Evolutionary conservation across 1,139 yeast species (phyloP), one percentile per base, ranked within the genome.

Genomic region (Pichia sp.): DNA sequence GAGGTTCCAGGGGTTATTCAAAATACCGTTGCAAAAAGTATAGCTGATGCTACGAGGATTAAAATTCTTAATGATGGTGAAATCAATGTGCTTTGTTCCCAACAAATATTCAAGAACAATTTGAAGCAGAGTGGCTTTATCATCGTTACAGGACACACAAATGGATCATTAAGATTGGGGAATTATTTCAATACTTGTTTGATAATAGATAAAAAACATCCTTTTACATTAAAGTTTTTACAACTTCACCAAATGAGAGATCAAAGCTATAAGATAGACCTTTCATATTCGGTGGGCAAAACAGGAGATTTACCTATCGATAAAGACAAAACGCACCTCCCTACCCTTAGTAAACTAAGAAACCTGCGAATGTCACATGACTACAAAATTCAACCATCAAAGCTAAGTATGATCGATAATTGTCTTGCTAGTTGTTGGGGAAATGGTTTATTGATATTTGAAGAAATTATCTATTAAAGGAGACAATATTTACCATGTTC

Each of bases 401-500:
- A 36, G 12, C 22, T 44, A 5, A n/a, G 41, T 18, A 36, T 39
- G 41, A 10, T 34, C 11, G 35, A 21, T 19, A 17, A 44, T 14
- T 17, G 31, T 10, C 4, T 46, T 10, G 37, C 82, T 72, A 59
- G 80, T 81, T 3, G 79, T 1, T 71, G 82, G 14, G 71, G 74
- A 6, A 66, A 77, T 4, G 96, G 96, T 45, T 7, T 26, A 26
- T 14, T 26, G 30, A 26, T 14, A 25, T 12, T 25, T 25, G 4
- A 10, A n/a, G n/a, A n/a, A n/a, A n/a, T n/a, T n/a, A n/a, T n/a
- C n/a, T n/a, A n/a, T n/a, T 34, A 34, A 25, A 26, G 5, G 18
- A 28, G 9, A 28, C 7, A 15, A 28, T n/a, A n/a, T n/a, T n/a
- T n/a, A n/a, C n/a, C n/a, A n/a, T n/a, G n/a, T n/a, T n/a, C 9